These are phyloP conservation scores for Amanita subjunquillea DNA, from an alignment of 768 basidiomycete genomes.

Conservation along the genomic window DNA sequence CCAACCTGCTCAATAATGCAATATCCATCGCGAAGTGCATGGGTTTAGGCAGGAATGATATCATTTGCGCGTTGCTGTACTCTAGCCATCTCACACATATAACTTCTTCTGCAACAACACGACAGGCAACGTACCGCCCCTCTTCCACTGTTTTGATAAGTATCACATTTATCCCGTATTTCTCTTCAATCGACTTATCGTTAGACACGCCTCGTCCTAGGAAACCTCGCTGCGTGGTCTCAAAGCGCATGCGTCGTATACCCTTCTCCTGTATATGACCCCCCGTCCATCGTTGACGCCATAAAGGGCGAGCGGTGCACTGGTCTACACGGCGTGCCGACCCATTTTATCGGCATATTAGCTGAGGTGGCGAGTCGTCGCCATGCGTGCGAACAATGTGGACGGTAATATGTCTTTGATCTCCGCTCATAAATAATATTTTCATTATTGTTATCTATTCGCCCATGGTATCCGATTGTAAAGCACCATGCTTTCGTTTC, in stretches of 20 bases:
- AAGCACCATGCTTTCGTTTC: slow-evolving; percentile 19
- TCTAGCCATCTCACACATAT: background rate
- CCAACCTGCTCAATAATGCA: slow-evolving; percentile 71
- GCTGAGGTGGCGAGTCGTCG: slow-evolving; percentile 51
- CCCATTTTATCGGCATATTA: slow-evolving; percentile 72
- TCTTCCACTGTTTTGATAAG: slow-evolving; percentile 90
- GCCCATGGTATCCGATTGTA: background rate
- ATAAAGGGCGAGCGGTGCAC: slow-evolving; percentile 63
- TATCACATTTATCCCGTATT: slow-evolving; percentile 16
- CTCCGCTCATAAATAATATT: slow-evolving; percentile 5
- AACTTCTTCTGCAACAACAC: background rate
- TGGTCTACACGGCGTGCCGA: slow-evolving; percentile 77
- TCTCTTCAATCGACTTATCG: slow-evolving; percentile 10
- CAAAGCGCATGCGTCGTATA: slow-evolving; percentile 71
- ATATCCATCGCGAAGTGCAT: slow-evolving; percentile 64
- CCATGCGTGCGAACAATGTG: slow-evolving; percentile 9
- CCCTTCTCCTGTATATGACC: slow-evolving; percentile 54
- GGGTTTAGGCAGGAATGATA: slow-evolving; percentile 52
- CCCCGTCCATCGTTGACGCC: slow-evolving; percentile 59
- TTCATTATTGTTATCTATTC: background rate
- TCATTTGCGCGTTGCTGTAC: slow-evolving; percentile 43
- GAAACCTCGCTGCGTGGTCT: slow-evolving; percentile 71
- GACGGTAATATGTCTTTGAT: background rate
- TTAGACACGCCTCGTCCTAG: slow-evolving; percentile 60
- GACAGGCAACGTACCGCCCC: slow-evolving; percentile 70